phyloP scores from a whole-genome alignment of 2,329 filamentous ascomycete genomes.

The Fusarium humuli region DNA sequence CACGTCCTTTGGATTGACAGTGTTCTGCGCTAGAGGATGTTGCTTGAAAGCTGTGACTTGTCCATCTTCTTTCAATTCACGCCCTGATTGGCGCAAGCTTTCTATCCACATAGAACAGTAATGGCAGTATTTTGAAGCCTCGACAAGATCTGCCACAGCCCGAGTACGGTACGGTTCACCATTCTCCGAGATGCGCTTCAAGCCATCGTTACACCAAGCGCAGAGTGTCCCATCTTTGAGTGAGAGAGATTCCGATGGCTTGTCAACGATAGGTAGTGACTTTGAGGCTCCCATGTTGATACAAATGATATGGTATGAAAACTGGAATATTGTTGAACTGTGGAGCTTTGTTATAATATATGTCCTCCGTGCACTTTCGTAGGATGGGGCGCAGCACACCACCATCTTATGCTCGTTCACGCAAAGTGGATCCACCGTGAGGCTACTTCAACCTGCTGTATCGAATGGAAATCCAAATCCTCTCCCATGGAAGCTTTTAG shows the following conservation, averaged over 20 bases:
- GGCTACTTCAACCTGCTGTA: accelerated
- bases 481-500: neutral
- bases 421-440: neutral
- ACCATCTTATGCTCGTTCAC: neutral
- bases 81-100: neutral
- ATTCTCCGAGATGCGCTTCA: neutral
- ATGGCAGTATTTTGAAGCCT: neutral
- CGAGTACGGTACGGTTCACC: neutral
- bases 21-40: neutral
- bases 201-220: neutral
- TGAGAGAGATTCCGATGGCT: neutral
- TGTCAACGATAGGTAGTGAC: accelerated
- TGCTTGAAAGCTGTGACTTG: neutral
- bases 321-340: accelerated
- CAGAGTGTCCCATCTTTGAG: neutral
- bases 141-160: neutral
- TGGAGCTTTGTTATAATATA: neutral
- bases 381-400: conserved; percentile 11
- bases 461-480: neutral
- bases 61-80: neutral
- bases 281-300: neutral
- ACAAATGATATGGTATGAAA: accelerated
- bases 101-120: neutral
- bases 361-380: neutral
- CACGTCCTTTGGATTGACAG: neutral